Evolutionary conservation across 78 protist genomes (phyloP).

Genomic region (Dictyostelium intermedium): DNA sequence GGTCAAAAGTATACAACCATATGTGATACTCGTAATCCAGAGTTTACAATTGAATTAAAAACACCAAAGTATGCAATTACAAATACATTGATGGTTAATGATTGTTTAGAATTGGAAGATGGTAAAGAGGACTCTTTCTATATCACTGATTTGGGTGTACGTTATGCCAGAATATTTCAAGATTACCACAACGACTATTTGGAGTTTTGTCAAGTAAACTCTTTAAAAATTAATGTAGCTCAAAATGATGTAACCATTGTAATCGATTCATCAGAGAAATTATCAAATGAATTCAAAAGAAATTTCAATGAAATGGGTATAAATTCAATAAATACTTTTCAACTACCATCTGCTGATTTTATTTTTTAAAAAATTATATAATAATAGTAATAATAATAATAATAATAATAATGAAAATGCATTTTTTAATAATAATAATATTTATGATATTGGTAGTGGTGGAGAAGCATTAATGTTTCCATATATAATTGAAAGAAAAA

Average conservation of each 20-base stretch:
- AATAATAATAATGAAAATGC: background rate
- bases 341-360: background rate
- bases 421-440: background rate
- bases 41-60: background rate
- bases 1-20: background rate
- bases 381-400: background rate
- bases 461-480: background rate
- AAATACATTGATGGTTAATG: background rate
- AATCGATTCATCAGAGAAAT: background rate
- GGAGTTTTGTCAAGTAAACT: background rate
- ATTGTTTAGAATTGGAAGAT: background rate
- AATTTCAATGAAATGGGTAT: background rate
- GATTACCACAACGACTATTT: background rate
- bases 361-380: background rate
- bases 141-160: background rate
- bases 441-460: background rate
- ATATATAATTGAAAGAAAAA: slow-evolving; percentile 4
- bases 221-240: background rate
- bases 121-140: background rate
- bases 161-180: background rate
- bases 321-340: background rate
- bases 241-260: background rate
- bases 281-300: background rate
- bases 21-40: background rate
- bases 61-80: background rate